Evolutionary conservation across 2,329 filamentous ascomycete genomes (phyloP).

Genomic region (Rutstroemia sp.): DNA sequence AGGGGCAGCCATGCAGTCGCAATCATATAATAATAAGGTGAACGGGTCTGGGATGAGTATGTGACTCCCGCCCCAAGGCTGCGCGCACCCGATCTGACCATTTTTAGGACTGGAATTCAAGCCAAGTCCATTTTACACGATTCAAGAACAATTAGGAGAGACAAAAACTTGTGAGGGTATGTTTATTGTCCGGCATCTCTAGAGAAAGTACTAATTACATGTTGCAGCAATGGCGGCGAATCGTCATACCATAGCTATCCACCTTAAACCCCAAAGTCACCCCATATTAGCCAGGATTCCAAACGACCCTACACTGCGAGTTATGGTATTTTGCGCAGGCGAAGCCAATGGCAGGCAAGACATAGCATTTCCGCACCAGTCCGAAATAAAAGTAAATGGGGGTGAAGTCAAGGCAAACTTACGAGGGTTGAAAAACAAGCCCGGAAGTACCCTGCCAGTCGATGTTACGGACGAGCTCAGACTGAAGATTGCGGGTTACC

Average conservation of each 20-base stretch:
- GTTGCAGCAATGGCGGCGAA: constrained; percentile 28
- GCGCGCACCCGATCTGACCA: constrained; percentile 10
- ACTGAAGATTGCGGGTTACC: constrained; percentile 58
- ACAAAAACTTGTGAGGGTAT: constrained; percentile 67
- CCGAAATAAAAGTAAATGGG: constrained; percentile 84
- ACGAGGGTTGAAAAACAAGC: constrained; percentile 90
- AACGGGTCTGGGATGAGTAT: constrained; percentile 5
- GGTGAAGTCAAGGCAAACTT: constrained; percentile 89
- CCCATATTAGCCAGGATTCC: constrained; percentile 19
- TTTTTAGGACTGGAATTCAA: constrained; percentile 48
- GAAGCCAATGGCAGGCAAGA: constrained; percentile 61
- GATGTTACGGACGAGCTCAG: constrained; percentile 78
- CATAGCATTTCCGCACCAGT: constrained; percentile 83
- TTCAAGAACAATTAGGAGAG: constrained; percentile 57
- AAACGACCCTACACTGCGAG: constrained; percentile 38
- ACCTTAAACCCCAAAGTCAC: constrained; percentile 49
- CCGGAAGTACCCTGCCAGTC: constrained; percentile 86
- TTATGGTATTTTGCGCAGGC: constrained; percentile 78
- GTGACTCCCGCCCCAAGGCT: background rate
- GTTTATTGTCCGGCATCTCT: constrained; percentile 22
- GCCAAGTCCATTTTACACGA: constrained; percentile 76
- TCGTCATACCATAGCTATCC: constrained; percentile 43
- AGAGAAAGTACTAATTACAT: constrained; percentile 6
- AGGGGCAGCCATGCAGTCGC: constrained; percentile 5
- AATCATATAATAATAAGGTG: constrained; percentile 3